Base-by-base conservation (phyloP, 1,139 yeast species). In the Diutina siamensis region DNA sequence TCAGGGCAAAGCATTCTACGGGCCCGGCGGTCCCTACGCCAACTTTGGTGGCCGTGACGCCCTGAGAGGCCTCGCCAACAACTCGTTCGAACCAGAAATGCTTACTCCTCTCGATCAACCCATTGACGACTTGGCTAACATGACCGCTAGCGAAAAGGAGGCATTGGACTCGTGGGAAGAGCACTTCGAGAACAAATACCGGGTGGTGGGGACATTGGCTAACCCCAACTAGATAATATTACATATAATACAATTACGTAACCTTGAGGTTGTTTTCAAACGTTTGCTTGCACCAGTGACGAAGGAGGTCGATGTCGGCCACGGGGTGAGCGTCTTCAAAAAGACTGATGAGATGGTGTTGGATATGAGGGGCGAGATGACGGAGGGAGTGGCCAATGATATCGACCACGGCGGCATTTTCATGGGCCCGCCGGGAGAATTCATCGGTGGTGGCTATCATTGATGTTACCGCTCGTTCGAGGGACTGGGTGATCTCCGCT, bases 11-110 rank as follows among this genome's bases (percentile, higher is more conserved):
- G 74, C 78, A 46, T 92, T 92, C 59, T 92, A 94, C 59, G 98
- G 98, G 0, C 98, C 98, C 3, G 88, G 94, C 20, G 97, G 97
- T 0, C 95, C 97, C 0, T 92, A 92, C 62, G 82, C 84, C 48
- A 88, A 87, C 59, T 92, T 92, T 69, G 97, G 97, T 1, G 98
- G 98, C 3, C 83, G 87, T 53, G 98, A 92, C 64, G 97, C 98
- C 2, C 83, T 95, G 2, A 70, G 98, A 52, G 98, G 98, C 0
- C 73, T 92, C 51, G 97, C 97, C 1, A 71, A 77, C 57, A 92
- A 89, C 62, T 84, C 95, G 32, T 92, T 92, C 64, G 97, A 92
- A 46, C 60, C 71, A 34, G 74, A 63, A 2, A 67, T 72, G 47
- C 68, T 83, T 41, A 78, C 74, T 44, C 71, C 76, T 13, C 66